Evolutionary conservation across 805 yeast species (phyloP), one percentile per base, ranked within the genome.

Genomic region (Lachancea nothofagi): DNA sequence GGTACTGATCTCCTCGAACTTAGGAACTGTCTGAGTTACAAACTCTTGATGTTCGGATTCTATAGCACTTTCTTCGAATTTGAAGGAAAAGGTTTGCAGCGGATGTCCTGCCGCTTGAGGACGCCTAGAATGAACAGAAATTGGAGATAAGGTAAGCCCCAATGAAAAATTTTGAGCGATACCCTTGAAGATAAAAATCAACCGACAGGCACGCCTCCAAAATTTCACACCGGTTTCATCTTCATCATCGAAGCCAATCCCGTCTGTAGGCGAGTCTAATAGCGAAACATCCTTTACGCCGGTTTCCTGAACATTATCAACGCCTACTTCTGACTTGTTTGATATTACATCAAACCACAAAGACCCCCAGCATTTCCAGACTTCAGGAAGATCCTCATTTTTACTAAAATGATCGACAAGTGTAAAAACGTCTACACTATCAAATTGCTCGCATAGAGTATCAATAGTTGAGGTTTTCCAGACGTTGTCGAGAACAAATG

Each of bases 311-410:
- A 67, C 62, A 33, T 66, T 72, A 3, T 28, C 42, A 29, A 62
- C 62, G 47, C 71, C 48, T 20, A 34, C 74, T 47, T 78, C 83
- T 4, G 64, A 66, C 52, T 81, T 83, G 31, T 69, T 56, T 12
- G 65, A 53, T 28, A 83, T 65, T 19, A 65, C 64, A 58, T 83
- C 89, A 61, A 75, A 84, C 90, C 93, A 83, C 29, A 84, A 56
- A 0, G 87, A 74, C 2, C 94, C 94, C 87, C 90, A 83, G 52
- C 88, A 78, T 54, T 79, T 80, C 89, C 89, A 83, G 15, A 79
- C 82, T 59, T 84, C 94, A 30, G 83, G 77, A 36, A 83, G 63
- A 31, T 67, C 73, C 55, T 83, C 90, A 54, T 75, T 71, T 35
- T 73, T 67, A 46, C 76, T 70, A 49, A 77, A 78, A 47, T 71